These are phyloP conservation scores for Penicillium egyptiacum DNA, from an alignment of 495 filamentous ascomycete species.

Conservation along the genomic window DNA sequence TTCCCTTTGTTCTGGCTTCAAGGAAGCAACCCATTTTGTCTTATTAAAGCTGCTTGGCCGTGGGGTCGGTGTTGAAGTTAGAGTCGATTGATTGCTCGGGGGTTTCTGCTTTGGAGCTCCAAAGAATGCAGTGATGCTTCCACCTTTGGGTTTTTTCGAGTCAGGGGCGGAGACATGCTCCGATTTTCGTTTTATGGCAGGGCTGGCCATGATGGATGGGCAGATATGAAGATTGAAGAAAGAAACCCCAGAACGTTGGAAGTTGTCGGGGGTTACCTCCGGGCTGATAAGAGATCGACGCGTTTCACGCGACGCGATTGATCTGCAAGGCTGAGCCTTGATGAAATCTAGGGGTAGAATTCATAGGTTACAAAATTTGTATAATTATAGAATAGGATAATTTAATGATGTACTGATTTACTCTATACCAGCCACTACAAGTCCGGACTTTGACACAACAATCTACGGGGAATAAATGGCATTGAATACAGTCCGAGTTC, in stretches of 20 bases:
- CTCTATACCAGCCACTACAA: background rate
- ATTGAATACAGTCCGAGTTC: constrained; percentile 18
- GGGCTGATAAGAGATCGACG: constrained; percentile 18
- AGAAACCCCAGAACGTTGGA: background rate
- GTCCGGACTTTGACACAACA: background rate
- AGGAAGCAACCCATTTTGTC: constrained; percentile 73
- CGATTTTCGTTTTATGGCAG: constrained; percentile 37
- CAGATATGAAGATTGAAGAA: constrained; percentile 1
- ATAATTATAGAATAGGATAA: background rate
- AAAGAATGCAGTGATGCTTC: constrained; percentile 67
- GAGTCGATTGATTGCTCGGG: constrained; percentile 24
- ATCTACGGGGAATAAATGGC: background rate
- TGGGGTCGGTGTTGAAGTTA: constrained; percentile 13
- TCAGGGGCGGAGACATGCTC: constrained; percentile 33
- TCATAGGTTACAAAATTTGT: background rate
- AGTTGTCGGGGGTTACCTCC: background rate
- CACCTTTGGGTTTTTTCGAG: constrained; percentile 67
- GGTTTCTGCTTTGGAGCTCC: constrained; percentile 51
- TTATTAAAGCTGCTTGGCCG: constrained; percentile 72
- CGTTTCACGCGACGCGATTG: constrained; percentile 20
- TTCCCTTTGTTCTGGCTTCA: constrained; percentile 78
- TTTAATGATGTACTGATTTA: background rate
- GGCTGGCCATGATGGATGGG: constrained; percentile 31
- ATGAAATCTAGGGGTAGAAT: background rate
- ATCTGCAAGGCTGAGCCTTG: background rate